These are phyloP conservation scores for Strobilomyces dryophilus DNA, from an alignment of 768 basidiomycete genomes.

Conservation along the genomic window DNA sequence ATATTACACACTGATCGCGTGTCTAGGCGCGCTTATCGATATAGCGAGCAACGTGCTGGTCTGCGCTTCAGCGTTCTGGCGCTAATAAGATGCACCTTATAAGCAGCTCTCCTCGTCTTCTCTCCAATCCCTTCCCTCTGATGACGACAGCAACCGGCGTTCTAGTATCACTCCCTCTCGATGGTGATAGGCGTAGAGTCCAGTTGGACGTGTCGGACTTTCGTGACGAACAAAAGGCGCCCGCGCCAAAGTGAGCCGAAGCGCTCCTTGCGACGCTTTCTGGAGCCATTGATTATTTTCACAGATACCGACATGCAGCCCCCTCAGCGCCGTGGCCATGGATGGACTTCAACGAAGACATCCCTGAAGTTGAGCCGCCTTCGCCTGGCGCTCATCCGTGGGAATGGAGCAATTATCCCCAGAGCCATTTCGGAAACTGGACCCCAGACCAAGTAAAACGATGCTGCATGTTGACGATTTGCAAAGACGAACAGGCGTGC, in stretches of 20 bases:
- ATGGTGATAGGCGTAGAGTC: not conserved
- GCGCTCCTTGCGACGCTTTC: not conserved
- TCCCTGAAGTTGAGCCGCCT: conserved; percentile 7
- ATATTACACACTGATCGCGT: conserved; percentile 2
- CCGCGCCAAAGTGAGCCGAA: conserved; percentile 22
- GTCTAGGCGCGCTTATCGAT: not conserved
- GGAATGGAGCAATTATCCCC: conserved; percentile 45
- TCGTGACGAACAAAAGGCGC: conserved; percentile 9
- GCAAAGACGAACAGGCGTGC: conserved; percentile 9
- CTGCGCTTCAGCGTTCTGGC: not conserved
- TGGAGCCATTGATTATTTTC: conserved; percentile 16
- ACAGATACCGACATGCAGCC: conserved; percentile 34
- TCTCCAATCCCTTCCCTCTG: not conserved
- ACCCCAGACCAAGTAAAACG: conserved; percentile 38
- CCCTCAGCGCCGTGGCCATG: conserved; percentile 43
- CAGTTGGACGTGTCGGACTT: conserved; percentile 14
- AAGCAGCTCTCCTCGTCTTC: not conserved
- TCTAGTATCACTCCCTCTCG: conserved; percentile 2
- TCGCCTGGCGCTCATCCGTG: not conserved
- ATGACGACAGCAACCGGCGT: conserved; percentile 14
- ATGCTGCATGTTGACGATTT: conserved; percentile 32
- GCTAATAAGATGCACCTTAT: conserved; percentile 6
- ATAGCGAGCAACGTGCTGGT: not conserved
- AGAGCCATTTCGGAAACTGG: conserved; percentile 55
- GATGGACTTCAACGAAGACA: conserved; percentile 33